These are phyloP conservation scores for Speleostelium caveatum DNA, from an alignment of 78 protist genomes.

Conservation along the genomic window DNA sequence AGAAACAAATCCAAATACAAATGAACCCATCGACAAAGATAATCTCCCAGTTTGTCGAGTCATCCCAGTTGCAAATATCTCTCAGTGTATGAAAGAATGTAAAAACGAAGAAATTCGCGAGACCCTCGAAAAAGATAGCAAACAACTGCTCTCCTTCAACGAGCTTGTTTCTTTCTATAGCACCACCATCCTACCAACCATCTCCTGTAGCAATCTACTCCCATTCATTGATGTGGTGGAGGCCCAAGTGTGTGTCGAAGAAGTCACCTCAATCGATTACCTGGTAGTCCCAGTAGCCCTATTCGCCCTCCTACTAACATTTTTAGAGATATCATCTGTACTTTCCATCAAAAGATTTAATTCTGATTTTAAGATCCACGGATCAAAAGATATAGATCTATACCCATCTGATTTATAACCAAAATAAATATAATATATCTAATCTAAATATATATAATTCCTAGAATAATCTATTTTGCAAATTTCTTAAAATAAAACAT, in stretches of 20 bases:
- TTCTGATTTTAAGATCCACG: no score
- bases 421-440: no score
- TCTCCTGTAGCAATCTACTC: conserved; percentile 18
- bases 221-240: conserved; percentile 51
- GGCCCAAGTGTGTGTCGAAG: conserved; percentile 35
- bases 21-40: background rate
- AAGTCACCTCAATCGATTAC: background rate
- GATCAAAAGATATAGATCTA: no score
- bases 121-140: background rate
- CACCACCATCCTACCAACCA: conserved; percentile 1
- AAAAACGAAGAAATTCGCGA: background rate
- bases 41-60: background rate
- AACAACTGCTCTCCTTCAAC: background rate
- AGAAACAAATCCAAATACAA: no score
- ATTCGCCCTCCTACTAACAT: conserved; percentile 12
- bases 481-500: no score
- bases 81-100: background rate
- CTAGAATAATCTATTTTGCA: no score
- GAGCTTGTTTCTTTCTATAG: background rate
- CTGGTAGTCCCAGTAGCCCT: conserved; percentile 23
- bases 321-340: conserved; percentile 16
- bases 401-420: no score
- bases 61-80: background rate
- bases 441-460: no score
- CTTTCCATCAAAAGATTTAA: conserved; percentile 28